Evolutionary conservation across 257 asterid species (phyloP), one percentile per base, ranked within the genome.

Genomic region (Solanum etuberosum): DNA sequence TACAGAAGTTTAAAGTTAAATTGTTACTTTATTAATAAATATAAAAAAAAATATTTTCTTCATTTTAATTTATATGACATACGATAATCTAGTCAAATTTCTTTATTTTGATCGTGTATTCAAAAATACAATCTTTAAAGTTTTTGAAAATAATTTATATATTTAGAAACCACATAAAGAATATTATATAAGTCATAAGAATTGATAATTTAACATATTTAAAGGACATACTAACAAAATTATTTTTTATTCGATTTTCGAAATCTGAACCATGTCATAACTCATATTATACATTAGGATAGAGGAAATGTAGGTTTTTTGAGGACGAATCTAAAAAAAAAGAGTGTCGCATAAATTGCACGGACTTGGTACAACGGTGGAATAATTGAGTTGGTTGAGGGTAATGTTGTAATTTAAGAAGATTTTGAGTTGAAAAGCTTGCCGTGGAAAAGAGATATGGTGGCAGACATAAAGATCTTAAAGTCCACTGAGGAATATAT

Each of bases 391-490:
- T 5, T 48, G 11, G 1, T 1, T 3, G 88, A 84, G 96, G 94
- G 29, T 90, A 88, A 3, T 86, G 82, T 83, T 85, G 92, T 68
- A 72, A 87, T 77, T 51, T 13, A 15, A 8, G 54, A 46, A 70
- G 6, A n/a, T 43, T 82, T 81, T 67, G 65, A 87, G 89, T 88
- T 86, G 32, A 80, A 70, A 27, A 83, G 61, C 23, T 3, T 35
- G 80, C 88, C 7, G 86, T 57, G 85, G 43, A 57, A 46, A 48
- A 48, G 43, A 81, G 68, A 81, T 48, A 80, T 86, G 25, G 91
- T 90, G 93, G 95, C 90, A 90, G 93, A 92, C 94, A 90, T 67
- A 46, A 54, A 34, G 89, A 91, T 92, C 92, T 91, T 85, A 90
- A 90, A 91, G 83, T 87, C 89, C 87, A 83, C 81, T 90, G 83